Percentiles rank a stretch among this genome's conserved stretches.
These are phyloP conservation scores for Cyberlindnera suaveolens DNA, from an alignment of 805 yeast species.

Conservation along the genomic window DNA sequence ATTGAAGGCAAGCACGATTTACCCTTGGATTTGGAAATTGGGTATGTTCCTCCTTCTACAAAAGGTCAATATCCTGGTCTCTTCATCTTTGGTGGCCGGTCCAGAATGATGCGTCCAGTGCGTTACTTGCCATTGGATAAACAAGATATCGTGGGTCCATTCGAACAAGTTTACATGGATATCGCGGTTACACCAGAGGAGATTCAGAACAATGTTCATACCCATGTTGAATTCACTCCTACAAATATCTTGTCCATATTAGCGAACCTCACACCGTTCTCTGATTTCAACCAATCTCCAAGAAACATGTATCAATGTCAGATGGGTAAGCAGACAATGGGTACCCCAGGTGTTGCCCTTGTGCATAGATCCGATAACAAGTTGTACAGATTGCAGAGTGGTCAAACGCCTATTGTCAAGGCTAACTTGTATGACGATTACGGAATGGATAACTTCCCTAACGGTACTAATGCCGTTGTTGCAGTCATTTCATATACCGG, in stretches of 20 bases:
- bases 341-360: constrained; percentile 97
- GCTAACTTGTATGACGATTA: constrained; percentile 91
- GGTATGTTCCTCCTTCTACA: constrained; percentile 91
- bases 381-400: constrained; percentile 84
- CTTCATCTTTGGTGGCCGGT: constrained; percentile 82
- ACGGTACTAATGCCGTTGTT: constrained; percentile 96
- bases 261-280: constrained; percentile 96
- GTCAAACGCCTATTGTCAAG: constrained; percentile 95
- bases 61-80: constrained; percentile 98
- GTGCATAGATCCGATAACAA: constrained; percentile 92
- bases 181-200: constrained; percentile 93
- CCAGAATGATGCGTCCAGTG: constrained; percentile 95
- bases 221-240: constrained; percentile 93
- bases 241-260: constrained; percentile 90
- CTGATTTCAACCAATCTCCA: constrained; percentile 98
- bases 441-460: constrained; percentile 98
- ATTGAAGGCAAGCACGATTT: constrained; percentile 73
- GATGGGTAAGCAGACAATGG: constrained; percentile 99
- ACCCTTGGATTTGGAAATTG: constrained; percentile 85
- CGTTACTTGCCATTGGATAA: constrained; percentile 81
- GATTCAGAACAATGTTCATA: constrained; percentile 71
- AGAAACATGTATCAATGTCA: constrained; percentile 99
- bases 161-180: constrained; percentile 96
- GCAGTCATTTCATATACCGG: constrained; percentile 99
- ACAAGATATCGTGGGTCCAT: constrained; percentile 89